phyloP scores from a whole-genome alignment of 1,284 basidiomycete genomes.

The Bondarzewia mesenterica region DNA sequence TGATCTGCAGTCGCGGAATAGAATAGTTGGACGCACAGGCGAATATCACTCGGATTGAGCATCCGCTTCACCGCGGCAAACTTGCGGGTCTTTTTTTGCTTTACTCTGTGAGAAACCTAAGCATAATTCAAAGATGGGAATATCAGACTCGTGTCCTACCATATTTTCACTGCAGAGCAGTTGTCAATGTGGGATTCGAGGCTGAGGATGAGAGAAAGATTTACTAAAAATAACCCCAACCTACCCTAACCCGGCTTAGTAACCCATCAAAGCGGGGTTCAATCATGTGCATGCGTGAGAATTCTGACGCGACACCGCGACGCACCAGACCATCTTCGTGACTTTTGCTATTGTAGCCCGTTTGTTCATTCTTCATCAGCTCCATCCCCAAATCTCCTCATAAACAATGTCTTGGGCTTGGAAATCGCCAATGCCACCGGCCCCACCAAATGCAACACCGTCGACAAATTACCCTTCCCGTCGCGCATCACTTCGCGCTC shows the following conservation, averaged over 20 bases:
- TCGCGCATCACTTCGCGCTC: conserved; percentile 26
- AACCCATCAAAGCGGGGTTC: too few species aligned
- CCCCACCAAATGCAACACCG: not conserved
- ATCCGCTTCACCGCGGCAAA: conserved; percentile 94
- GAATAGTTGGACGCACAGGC: conserved; percentile 59
- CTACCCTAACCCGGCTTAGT: too few species aligned
- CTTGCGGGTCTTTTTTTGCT: conserved; percentile 88
- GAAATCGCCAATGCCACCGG: not conserved
- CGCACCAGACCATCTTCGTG: too few species aligned
- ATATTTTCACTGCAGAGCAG: too few species aligned
- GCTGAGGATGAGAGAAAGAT: too few species aligned
- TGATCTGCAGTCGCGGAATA: not conserved
- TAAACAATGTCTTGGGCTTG: not conserved
- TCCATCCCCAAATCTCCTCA: not conserved
- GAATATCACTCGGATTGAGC: conserved; percentile 90
- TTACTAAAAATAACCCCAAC: too few species aligned
- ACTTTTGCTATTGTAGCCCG: not conserved
- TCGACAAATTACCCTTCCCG: conserved; percentile 5
- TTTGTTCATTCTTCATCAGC: not conserved
- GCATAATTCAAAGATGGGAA: not conserved
- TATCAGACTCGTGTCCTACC: not conserved
- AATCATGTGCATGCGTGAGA: too few species aligned
- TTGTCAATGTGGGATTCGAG: too few species aligned
- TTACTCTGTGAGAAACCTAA: conserved; percentile 60
- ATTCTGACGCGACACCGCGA: too few species aligned